Evolutionary conservation across 768 basidiomycete species (phyloP), one percentile per base, ranked within the genome.

Genomic region (Boletus coccyginus): DNA sequence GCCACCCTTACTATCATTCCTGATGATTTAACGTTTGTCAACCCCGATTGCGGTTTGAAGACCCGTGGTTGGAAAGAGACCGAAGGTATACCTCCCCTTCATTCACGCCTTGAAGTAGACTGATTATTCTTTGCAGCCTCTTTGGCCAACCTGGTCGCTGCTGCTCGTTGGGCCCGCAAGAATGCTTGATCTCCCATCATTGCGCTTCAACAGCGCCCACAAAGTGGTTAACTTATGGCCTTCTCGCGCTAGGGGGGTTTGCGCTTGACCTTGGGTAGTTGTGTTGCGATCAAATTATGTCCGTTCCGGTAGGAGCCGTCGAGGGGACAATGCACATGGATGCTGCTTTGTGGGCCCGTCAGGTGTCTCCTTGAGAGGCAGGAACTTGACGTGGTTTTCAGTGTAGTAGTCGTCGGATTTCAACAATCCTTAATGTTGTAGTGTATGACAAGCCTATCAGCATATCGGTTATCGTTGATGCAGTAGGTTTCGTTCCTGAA

Each of bases 21-120:
- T 56, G 80, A 82, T 67, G 81, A 88, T 56, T 82, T 94, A 55
- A 82, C 93, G 73, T 90, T 92, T 73, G 81, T 98, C 76, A 98
- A 98, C 82, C 96, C 96, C 56, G 96, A 98, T 74, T 98, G 96
- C 70, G 97, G 96, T 77, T 81, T 98, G 66, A 98, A 98, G 84
- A 98, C 96, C 63, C 93, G 95, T 81, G 92, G 89, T 66, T 97
- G 95, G 95, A 90, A 90, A 75, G 95, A 98, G 82, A 98, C 95
- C 43, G 91, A 97, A 78, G 83, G 84, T 78, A 50, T 36, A 66
- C 64, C 11, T 39, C 24, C n/a, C 58, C 52, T 27, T 49, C 9
- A 21, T 45, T 38, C 52, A 17, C 39, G 14, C 10, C 7, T 13
- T 52, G 46, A 54, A 55, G 24, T 56, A 58, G 32, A 55, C 36